A percentile compares a stretch with the other conserved stretches of the same genome.
Evolutionary conservation across 805 yeast genomes (phyloP).

Genomic region (Candida argentea): DNA sequence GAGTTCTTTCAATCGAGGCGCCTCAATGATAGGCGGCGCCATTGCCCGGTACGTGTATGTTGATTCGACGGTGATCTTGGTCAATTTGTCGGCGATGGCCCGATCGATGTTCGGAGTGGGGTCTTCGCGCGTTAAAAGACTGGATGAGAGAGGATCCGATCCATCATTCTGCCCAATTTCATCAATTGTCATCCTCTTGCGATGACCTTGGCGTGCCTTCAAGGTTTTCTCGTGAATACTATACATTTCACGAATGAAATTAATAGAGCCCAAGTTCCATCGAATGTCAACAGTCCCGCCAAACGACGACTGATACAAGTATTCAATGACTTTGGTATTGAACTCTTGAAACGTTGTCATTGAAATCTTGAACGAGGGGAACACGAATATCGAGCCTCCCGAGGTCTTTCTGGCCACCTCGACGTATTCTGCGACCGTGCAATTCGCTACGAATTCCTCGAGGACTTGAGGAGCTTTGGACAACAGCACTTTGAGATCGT

Average conservation of each 20-base stretch:
- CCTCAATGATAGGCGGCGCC: constrained; percentile 71
- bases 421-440: constrained; percentile 47
- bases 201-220: constrained; percentile 41
- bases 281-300: constrained; percentile 85
- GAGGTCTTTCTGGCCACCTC: constrained; percentile 44
- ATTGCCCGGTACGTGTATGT: constrained; percentile 52
- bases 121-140: too few relatives aligned
- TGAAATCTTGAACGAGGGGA: constrained; percentile 64
- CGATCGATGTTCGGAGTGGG: constrained; percentile 21
- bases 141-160: too few relatives aligned
- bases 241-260: constrained; percentile 89
- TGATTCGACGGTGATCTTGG: constrained; percentile 25
- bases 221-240: constrained; percentile 71
- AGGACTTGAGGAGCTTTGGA: constrained; percentile 46
- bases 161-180: constrained; percentile 13
- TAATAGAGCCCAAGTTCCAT: constrained; percentile 91
- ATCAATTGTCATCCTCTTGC: constrained; percentile 19
- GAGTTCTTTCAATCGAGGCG: constrained; percentile 81
- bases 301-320: constrained; percentile 59
- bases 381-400: constrained; percentile 73
- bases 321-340: constrained; percentile 48
- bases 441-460: constrained; percentile 36
- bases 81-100: constrained; percentile 27
- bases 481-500: constrained; percentile 57
- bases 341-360: constrained; percentile 68